These are phyloP conservation scores for Gossypium arboreum DNA, from an alignment of 345 rosid genomes.

Conservation along the genomic window DNA sequence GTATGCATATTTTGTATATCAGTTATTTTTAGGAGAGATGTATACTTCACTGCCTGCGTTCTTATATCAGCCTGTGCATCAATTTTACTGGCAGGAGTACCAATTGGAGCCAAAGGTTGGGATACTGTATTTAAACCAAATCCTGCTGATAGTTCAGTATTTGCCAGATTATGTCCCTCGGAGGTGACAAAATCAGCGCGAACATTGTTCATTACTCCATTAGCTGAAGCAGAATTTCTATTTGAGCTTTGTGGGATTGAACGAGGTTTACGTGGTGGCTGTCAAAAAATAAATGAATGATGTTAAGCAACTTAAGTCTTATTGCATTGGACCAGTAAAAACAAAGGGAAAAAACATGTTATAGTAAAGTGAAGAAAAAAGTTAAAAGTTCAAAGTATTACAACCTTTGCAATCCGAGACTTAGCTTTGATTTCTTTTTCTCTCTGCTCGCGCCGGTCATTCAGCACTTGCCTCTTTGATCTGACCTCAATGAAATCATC, in stretches of 20 bases:
- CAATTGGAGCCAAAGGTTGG: slow-evolving; percentile 70
- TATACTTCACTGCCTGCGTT: slow-evolving; percentile 55
- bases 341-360: background rate
- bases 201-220: slow-evolving; percentile 33
- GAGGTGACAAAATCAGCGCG: slow-evolving; percentile 33
- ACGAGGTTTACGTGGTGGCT: slow-evolving; percentile 59
- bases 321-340: background rate
- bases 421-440: slow-evolving; percentile 92
- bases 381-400: slow-evolving; percentile 11
- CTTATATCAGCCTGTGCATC: slow-evolving; percentile 48
- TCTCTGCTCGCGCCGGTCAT: slow-evolving; percentile 90
- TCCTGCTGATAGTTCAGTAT: slow-evolving; percentile 40
- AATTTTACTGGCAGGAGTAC: slow-evolving; percentile 62
- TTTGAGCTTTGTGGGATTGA: slow-evolving; percentile 43
- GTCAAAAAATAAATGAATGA: slow-evolving; percentile 30
- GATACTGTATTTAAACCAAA: slow-evolving; percentile 31
- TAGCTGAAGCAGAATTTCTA: slow-evolving; percentile 37
- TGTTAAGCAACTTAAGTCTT: slow-evolving; percentile 4
- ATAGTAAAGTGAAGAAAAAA: background rate
- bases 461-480: slow-evolving; percentile 96
- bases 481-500: slow-evolving; percentile 97
- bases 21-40: slow-evolving; percentile 11
- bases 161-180: slow-evolving; percentile 36
- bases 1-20: background rate
- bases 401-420: slow-evolving; percentile 73